Evolutionary conservation across 106 monocot species (phyloP).

Genomic region (Agapanthus africanus): DNA sequence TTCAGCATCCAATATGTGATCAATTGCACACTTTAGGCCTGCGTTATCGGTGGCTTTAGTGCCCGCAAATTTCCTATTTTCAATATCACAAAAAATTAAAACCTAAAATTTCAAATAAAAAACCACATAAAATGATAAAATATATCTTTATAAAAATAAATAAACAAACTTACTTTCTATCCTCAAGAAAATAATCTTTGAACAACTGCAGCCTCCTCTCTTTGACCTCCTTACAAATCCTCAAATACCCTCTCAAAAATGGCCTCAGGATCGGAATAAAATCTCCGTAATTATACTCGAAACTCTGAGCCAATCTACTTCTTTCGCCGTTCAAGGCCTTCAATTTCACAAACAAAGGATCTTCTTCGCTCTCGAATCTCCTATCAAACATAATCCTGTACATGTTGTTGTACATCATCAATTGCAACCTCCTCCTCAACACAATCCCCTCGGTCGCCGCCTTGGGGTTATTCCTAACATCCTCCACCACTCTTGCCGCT

Average conservation of each 20-base stretch:
- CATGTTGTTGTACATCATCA: slow-evolving; percentile 90
- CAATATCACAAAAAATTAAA: no score
- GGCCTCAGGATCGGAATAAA: slow-evolving; percentile 69
- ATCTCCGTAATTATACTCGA: slow-evolving; percentile 77
- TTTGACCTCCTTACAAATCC: slow-evolving; percentile 56
- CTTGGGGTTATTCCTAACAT: slow-evolving; percentile 33
- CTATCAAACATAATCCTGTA: slow-evolving; percentile 75
- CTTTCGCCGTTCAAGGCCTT: slow-evolving; percentile 56
- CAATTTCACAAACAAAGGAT: slow-evolving; percentile 54
- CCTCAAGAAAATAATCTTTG: slow-evolving; percentile 66
- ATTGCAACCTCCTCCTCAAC: slow-evolving; percentile 44
- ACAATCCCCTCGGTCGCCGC: slow-evolving; percentile 51
- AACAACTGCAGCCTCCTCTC: slow-evolving; percentile 40
- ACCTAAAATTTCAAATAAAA: no score
- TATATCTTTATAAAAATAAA: no score
- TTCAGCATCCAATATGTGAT: slow-evolving; percentile 61
- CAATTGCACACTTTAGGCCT: slow-evolving; percentile 59
- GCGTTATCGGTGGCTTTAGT: slow-evolving; percentile 26
- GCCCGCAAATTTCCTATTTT: slow-evolving; percentile 35
- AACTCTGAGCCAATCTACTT: slow-evolving; percentile 68
- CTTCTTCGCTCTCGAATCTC: slow-evolving; percentile 50
- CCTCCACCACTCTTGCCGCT: slow-evolving; percentile 49
- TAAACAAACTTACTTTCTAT: slow-evolving; percentile 45
- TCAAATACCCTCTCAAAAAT: slow-evolving; percentile 57
- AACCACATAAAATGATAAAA: no score